Percentiles rank a stretch among this genome's conserved stretches.
phyloP scores from a whole-genome alignment of 768 basidiomycete species.

The Dictyophora rubrovolvata region DNA sequence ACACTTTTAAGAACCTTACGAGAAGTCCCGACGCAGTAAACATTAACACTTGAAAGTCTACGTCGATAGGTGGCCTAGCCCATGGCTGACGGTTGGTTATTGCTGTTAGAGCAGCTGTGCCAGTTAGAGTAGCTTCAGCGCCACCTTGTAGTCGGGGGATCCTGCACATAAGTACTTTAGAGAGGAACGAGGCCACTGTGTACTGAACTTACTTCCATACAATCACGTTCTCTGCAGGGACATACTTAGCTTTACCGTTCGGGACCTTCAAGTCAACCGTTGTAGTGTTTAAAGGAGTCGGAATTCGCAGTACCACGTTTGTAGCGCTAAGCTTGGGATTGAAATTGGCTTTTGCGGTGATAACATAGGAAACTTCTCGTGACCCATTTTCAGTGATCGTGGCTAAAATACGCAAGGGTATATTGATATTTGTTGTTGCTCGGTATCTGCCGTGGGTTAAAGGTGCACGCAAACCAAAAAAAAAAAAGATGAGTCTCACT shows the following conservation, averaged over 20 bases:
- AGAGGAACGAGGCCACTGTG: background rate
- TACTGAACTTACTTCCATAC: slow-evolving; percentile 82
- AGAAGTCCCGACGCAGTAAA: slow-evolving; percentile 94
- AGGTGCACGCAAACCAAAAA: background rate
- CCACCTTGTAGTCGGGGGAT: slow-evolving; percentile 89
- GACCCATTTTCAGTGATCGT: slow-evolving; percentile 92
- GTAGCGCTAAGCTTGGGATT: slow-evolving; percentile 88
- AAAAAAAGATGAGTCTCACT: slow-evolving; percentile 34
- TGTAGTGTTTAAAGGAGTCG: slow-evolving; percentile 92
- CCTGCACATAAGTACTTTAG: slow-evolving; percentile 30
- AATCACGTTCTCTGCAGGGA: slow-evolving; percentile 90
- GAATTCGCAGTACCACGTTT: slow-evolving; percentile 86
- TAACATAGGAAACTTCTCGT: slow-evolving; percentile 79
- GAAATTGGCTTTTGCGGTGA: slow-evolving; percentile 84
- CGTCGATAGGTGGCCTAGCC: slow-evolving; percentile 95
- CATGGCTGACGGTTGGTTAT: slow-evolving; percentile 93
- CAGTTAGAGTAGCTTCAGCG: slow-evolving; percentile 79
- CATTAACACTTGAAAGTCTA: slow-evolving; percentile 99
- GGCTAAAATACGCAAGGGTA: slow-evolving; percentile 82
- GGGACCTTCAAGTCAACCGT: slow-evolving; percentile 86
- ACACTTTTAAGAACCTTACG: slow-evolving; percentile 95
- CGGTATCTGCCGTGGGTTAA: slow-evolving; percentile 58
- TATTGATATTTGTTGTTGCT: slow-evolving; percentile 89
- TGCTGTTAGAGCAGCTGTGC: slow-evolving; percentile 70
- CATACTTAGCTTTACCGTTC: slow-evolving; percentile 94